phyloP scores from a whole-genome alignment of 805 yeast genomes.

The Wickerhamiella kazuoi region DNA sequence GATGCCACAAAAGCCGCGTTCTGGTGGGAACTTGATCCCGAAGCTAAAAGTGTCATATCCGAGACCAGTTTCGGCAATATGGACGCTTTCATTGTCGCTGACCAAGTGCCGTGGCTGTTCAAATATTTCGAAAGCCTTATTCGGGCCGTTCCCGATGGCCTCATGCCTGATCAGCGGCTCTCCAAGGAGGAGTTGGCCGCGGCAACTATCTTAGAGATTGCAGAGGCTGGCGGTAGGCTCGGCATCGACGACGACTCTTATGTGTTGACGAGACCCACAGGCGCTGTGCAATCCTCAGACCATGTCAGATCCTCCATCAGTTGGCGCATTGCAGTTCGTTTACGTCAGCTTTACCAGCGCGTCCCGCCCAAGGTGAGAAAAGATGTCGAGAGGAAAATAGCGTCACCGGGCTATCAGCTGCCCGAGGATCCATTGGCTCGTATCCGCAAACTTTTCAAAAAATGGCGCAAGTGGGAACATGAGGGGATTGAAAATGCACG shows the following conservation, averaged over 20 bases:
- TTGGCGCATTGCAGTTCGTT: slow-evolving; percentile 70
- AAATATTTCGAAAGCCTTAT: slow-evolving; percentile 2
- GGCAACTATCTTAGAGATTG: background rate
- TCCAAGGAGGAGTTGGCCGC: background rate
- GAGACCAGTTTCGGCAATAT: slow-evolving; percentile 16
- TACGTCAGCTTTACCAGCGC: slow-evolving; percentile 51
- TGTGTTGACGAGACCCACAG: slow-evolving; percentile 77
- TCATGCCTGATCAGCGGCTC: background rate
- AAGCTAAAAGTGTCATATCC: slow-evolving; percentile 1
- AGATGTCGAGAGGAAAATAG: slow-evolving; percentile 20
- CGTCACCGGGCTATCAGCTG: slow-evolving; percentile 24
- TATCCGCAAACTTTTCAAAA: slow-evolving; percentile 41
- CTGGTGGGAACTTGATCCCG: slow-evolving; percentile 19
- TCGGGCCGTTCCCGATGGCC: background rate
- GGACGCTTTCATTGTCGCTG: slow-evolving; percentile 19
- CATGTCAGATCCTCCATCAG: slow-evolving; percentile 69
- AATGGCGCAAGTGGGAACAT: slow-evolving; percentile 87
- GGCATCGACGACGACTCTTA: slow-evolving; percentile 69
- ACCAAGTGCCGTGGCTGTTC: slow-evolving; percentile 22
- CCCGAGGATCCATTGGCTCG: slow-evolving; percentile 36
- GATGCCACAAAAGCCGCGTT: slow-evolving; percentile 18
- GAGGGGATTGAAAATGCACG: slow-evolving; percentile 12
- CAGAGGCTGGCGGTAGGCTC: slow-evolving; percentile 28
- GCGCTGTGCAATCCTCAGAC: slow-evolving; percentile 49
- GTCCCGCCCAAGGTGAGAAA: slow-evolving; percentile 38